Base-by-base conservation (phyloP, 2,329 filamentous ascomycete species). In the Mycosphaerelloides madeirae region DNA sequence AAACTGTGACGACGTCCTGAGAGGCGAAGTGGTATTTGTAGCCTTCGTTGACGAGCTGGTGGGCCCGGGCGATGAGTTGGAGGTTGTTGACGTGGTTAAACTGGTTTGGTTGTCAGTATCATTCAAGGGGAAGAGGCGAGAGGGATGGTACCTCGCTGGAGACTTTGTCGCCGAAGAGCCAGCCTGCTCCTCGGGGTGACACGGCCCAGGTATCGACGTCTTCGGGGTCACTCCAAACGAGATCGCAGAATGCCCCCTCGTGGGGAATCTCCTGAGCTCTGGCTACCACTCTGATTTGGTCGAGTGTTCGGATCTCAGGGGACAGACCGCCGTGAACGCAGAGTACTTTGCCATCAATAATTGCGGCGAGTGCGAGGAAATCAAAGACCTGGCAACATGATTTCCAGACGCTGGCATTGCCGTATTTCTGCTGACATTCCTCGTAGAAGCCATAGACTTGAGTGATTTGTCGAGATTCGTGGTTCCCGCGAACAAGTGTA, bases 11-110 rank as follows among this genome's bases (percentile, higher is more conserved):
- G 32, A 96, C 90, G 11, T 94, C 94, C 70, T 93, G 91, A 65
- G 95, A 87, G 42, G 85, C 78, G 69, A 97, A 97, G 65, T 97
- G 91, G 66, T 94, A 97, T 80, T 87, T 87, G 72, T 85, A 87
- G 46, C 83, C 83, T 67, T 87, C 83, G 57, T 87, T 86, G 52
- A 87, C 84, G 16, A 87, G 72, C 62, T 87, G 83, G 68, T 87
- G 83, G 11, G 83, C 83, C 58, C 83, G 77, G 18, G 83, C 83
- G 60, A 87, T 86, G 48, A 87, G 74, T 48, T 80, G 78, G 29
- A 87, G 68, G 41, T 81, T 81, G 59, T 87, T 87, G 58, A 87
- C 83, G 59, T 87, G 83, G 62, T 85, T 86, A 68, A 87, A 87
- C 71, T 77, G 47, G 6, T 46, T 32, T 31, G 38, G 29, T 29